phyloP scores from a whole-genome alignment of 805 yeast species.

The Zygosaccharomyces bisporus region DNA sequence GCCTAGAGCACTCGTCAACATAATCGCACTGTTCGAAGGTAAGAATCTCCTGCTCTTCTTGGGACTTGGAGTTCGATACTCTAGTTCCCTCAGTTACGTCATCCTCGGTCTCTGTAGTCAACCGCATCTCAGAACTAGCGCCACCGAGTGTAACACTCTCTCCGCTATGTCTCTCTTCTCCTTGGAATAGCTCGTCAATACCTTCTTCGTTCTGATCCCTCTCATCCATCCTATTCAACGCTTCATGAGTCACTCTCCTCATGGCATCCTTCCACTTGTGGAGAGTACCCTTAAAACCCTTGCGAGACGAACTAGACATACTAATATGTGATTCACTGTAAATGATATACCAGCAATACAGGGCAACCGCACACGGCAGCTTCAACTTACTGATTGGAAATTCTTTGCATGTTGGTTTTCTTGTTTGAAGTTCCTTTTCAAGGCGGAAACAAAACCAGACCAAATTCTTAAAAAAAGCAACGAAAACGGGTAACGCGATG shows the following conservation, averaged over 20 bases:
- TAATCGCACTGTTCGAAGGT: slow-evolving; percentile 35
- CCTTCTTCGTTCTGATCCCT: slow-evolving; percentile 14
- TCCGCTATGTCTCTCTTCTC: slow-evolving; percentile 17
- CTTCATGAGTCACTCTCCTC: slow-evolving; percentile 23
- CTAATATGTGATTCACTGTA: neutral
- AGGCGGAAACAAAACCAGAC: neutral
- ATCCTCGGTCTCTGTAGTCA: slow-evolving; percentile 26
- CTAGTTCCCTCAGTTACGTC: slow-evolving; percentile 10
- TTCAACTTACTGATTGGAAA: neutral
- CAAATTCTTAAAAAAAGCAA: slow-evolving; percentile 3
- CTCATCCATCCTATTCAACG: slow-evolving; percentile 23
- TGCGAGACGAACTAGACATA: slow-evolving; percentile 1
- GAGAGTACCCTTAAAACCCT: slow-evolving; percentile 6
- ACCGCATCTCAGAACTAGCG: slow-evolving; percentile 22
- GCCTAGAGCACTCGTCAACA: slow-evolving; percentile 31
- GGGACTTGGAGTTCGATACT: slow-evolving; percentile 18
- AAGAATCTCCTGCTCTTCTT: slow-evolving; percentile 16
- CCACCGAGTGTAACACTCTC: slow-evolving; percentile 16
- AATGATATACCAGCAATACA: neutral
- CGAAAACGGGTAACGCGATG: slow-evolving; percentile 6
- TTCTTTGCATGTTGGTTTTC: neutral
- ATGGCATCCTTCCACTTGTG: slow-evolving; percentile 25
- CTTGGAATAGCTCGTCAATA: slow-evolving; percentile 23
- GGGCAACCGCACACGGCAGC: neutral
- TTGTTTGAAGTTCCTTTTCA: neutral